phyloP scores from a whole-genome alignment of 2,329 filamentous ascomycete genomes.

The Cercospora berteroae region DNA sequence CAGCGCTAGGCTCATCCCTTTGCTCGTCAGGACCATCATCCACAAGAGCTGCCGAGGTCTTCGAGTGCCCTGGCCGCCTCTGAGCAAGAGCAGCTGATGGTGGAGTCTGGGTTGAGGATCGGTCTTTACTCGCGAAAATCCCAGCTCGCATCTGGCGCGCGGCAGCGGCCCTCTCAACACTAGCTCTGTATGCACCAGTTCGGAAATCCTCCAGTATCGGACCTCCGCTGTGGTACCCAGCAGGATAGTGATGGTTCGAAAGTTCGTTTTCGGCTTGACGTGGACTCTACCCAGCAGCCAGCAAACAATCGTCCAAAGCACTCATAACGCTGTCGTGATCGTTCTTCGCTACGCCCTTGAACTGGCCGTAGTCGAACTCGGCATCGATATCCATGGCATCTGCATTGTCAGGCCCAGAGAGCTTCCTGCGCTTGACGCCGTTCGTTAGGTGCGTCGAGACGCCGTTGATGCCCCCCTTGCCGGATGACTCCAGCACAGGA shows the following conservation, averaged over 20 bases:
- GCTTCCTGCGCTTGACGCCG: constrained; percentile 21
- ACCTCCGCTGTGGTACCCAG: not conserved
- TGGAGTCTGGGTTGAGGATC: not conserved
- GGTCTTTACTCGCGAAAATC: not conserved
- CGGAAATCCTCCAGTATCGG: constrained; percentile 4
- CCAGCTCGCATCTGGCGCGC: not conserved
- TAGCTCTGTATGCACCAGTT: not conserved
- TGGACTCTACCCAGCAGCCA: constrained; percentile 31
- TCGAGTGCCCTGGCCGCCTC: not conserved
- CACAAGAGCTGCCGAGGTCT: not conserved
- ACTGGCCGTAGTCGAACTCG: constrained; percentile 35
- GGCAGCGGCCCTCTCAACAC: not conserved
- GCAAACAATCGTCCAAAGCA: constrained; percentile 42
- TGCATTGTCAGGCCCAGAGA: constrained; percentile 30
- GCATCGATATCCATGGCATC: constrained; percentile 40
- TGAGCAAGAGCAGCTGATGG: not conserved
- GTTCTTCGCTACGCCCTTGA: constrained; percentile 38
- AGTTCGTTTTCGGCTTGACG: constrained; percentile 10
- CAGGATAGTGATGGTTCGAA: not conserved
- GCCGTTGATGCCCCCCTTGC: constrained; percentile 1
- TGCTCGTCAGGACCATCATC: not conserved
- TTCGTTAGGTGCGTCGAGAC: constrained; percentile 20
- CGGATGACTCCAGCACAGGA: constrained; percentile 19
- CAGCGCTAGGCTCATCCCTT: not conserved
- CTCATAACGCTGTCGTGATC: constrained; percentile 35